Conservation (phyloP, 2,329 filamentous ascomycete genomes). For the Trichoderma sp. region DNA sequence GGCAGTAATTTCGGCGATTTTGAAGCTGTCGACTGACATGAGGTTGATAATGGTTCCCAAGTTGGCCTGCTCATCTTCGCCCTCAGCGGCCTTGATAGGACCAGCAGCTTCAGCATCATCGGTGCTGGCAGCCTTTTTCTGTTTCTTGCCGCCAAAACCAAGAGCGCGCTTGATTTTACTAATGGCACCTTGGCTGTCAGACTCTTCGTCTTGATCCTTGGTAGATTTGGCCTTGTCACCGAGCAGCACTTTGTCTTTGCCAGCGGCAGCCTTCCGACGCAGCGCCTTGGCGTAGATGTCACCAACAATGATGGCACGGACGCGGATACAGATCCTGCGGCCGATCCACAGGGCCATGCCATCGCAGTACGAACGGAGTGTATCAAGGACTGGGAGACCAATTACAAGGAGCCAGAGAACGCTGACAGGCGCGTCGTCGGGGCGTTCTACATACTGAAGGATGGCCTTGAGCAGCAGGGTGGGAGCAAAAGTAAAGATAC, state of each 20-base stretch:
- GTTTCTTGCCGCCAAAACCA: conserved; percentile 61
- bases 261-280: conserved; percentile 82
- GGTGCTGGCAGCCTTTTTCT: conserved; percentile 43
- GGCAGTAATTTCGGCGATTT: conserved; percentile 90
- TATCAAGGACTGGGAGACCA: conserved; percentile 79
- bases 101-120: conserved; percentile 41
- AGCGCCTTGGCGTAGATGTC: conserved; percentile 97
- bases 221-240: conserved; percentile 45
- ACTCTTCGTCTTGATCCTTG: conserved; percentile 36
- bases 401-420: conserved; percentile 97
- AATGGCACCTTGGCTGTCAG: conserved; percentile 44
- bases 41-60: conserved; percentile 98
- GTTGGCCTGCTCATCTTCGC: conserved; percentile 74
- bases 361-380: conserved; percentile 78
- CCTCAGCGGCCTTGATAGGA: conserved; percentile 41
- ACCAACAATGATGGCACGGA: conserved; percentile 92
- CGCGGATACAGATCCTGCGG: conserved; percentile 87
- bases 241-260: conserved; percentile 72
- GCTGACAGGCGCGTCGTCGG: conserved; percentile 72
- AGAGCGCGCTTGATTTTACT: conserved; percentile 58
- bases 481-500: conserved; percentile 85
- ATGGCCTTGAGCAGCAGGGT: conserved; percentile 90
- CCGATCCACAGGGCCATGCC: conserved; percentile 91
- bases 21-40: conserved; percentile 99
- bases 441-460: conserved; percentile 88